Percentiles rank a stretch among this genome's conserved stretches.
These are phyloP conservation scores for Murraya koenigii DNA, from an alignment of 345 rosid genomes.

Conservation along the genomic window DNA sequence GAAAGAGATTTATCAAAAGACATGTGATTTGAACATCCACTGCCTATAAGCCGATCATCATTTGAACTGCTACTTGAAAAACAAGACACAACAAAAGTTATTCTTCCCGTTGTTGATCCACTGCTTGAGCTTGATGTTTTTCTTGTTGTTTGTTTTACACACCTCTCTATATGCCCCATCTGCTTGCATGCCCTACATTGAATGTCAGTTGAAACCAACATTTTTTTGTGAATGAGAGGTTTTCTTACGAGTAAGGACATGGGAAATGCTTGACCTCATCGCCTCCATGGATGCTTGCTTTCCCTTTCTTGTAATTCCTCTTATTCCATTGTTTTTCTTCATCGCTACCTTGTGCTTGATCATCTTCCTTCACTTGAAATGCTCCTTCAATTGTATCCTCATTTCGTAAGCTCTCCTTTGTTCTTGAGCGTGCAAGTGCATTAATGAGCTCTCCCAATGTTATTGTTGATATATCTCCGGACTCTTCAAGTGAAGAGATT, in stretches of 20 bases:
- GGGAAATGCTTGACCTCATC: no score
- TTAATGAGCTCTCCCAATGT: background rate
- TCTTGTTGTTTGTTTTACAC: background rate
- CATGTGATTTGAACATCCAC: no score
- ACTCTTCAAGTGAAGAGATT: no score
- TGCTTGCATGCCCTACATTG: background rate
- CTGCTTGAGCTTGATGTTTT: background rate
- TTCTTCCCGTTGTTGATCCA: background rate
- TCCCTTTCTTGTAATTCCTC: background rate
- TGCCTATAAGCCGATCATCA: no score
- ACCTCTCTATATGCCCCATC: background rate
- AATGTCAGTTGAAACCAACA: background rate
- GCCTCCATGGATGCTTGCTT: background rate
- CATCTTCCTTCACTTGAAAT: background rate
- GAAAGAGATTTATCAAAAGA: no score
- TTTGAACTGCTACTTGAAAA: no score
- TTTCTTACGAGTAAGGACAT: background rate
- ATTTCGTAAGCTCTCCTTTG: background rate
- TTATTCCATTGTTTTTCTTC: no score
- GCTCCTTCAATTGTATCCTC: background rate
- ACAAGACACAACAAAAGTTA: background rate
- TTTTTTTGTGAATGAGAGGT: background rate
- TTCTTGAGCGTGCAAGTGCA: background rate
- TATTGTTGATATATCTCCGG: background rate
- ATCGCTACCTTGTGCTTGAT: background rate